Evolutionary conservation across 2,329 filamentous ascomycete genomes (phyloP), one percentile per base, ranked within the genome.

Genomic region (Hortaea sp.): DNA sequence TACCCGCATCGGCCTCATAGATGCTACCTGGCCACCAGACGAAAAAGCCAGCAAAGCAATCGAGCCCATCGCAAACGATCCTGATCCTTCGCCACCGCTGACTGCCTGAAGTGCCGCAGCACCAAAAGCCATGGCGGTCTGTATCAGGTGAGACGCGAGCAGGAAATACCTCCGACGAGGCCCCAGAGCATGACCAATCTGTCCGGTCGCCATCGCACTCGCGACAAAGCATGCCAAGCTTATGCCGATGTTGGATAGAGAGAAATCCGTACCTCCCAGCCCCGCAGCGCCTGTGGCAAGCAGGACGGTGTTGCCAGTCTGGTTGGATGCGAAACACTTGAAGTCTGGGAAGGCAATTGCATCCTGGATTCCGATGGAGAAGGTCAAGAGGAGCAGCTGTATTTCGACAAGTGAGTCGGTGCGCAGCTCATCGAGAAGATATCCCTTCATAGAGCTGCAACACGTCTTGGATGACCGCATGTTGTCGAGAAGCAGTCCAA

Each of bases 291-390:
- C 28, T 46, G 79, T 66, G 29, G 75, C 76, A 6, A 81, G 68
- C 54, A 82, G 75, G 42, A 82, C 72, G 2, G 78, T 81, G 63
- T 82, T 82, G 48, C 79, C 79, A 0, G 79, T 82, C 57, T 82
- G 78, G 60, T 82, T 82, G 29, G 77, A 80, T 10, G 76, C 75
- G 60, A 82, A 81, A 57, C 76, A 79, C 61, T 74, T 72, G 60
- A 76, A 82, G 57, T 79, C 76, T 20, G 75, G 75, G 57, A 79
- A 81, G 2, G 77, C 73, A 13, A 76, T 72, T 42, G 77, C 76
- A 63, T 81, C 76, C 70, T 68, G 62, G 31, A 69, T 65, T n/a
- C 66, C 64, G 5, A 57, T 67, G 39, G 54, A 56, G 47, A 71
- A 64, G 5, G 66, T 60, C 5, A 69, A 57, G 42, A 66, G 50